phyloP scores from a whole-genome alignment of 1,284 basidiomycete species.

The Cronartium ribicola region DNA sequence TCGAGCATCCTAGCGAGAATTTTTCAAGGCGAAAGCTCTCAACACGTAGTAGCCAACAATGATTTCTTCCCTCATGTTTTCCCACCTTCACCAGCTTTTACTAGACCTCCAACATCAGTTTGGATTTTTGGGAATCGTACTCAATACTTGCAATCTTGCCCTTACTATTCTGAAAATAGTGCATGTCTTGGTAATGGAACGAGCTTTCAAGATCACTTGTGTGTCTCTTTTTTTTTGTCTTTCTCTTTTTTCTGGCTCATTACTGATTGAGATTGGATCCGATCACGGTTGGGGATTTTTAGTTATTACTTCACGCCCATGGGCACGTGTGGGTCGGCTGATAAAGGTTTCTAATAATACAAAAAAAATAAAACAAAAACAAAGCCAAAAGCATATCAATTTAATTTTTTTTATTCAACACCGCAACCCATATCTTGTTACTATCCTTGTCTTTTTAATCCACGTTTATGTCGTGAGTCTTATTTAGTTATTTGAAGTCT shows the following conservation, averaged over 20 bases:
- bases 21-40: constrained; percentile 31
- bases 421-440: no score
- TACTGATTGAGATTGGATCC: background rate
- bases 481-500: no score
- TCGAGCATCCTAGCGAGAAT: background rate
- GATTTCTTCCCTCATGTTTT: constrained; percentile 33
- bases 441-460: no score
- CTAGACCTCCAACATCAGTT: constrained; percentile 6
- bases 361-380: no score
- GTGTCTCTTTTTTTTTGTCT: background rate
- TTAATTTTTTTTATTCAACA: no score
- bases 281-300: background rate
- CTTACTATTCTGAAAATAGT: constrained; percentile 25
- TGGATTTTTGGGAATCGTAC: constrained; percentile 33
- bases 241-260: background rate
- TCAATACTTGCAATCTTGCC: constrained; percentile 17
- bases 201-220: constrained; percentile 23
- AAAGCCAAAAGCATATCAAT: no score
- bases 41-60: constrained; percentile 36
- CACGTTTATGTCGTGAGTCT: no score
- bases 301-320: constrained; percentile 38
- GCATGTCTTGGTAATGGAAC: constrained; percentile 33
- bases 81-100: constrained; percentile 4
- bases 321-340: constrained; percentile 17
- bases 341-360: constrained; percentile 33